Percentiles rank a stretch among this genome's conserved stretches.
phyloP scores from a whole-genome alignment of 306 rosid genomes.

The Notholithocarpus densiflorus region DNA sequence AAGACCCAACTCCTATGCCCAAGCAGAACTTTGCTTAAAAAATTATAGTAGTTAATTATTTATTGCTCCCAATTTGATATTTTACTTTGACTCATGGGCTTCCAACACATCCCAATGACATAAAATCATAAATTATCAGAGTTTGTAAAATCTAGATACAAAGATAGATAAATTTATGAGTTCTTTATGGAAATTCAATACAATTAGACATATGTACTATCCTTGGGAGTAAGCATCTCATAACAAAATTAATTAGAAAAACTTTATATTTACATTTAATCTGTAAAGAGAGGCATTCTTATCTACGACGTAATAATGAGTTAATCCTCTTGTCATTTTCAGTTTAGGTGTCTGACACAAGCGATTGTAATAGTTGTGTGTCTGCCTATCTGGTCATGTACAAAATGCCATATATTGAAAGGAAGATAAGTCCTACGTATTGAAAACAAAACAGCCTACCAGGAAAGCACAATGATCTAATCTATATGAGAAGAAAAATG shows the following conservation, averaged over 20 bases:
- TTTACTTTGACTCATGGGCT: background rate
- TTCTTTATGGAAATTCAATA: background rate
- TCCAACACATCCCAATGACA: background rate
- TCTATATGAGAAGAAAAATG: background rate
- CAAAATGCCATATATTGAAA: background rate
- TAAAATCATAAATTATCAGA: background rate
- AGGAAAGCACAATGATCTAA: slow-evolving; percentile 58
- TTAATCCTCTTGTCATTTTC: background rate
- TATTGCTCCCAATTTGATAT: background rate
- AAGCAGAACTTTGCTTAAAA: background rate
- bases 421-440: background rate
- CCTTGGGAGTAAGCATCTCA: background rate
- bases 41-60: background rate
- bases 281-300: background rate
- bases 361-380: background rate
- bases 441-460: slow-evolving; percentile 39
- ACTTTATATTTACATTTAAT: background rate
- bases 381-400: background rate
- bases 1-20: background rate
- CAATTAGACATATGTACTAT: background rate
- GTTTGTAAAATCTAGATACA: background rate
- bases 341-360: background rate
- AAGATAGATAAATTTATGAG: background rate
- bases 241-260: background rate
- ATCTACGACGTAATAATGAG: background rate